Percentiles rank a stretch among this genome's conserved stretches.
Conservation (phyloP, 1,284 basidiomycete genomes). For the Cronartium quercuum region DNA sequence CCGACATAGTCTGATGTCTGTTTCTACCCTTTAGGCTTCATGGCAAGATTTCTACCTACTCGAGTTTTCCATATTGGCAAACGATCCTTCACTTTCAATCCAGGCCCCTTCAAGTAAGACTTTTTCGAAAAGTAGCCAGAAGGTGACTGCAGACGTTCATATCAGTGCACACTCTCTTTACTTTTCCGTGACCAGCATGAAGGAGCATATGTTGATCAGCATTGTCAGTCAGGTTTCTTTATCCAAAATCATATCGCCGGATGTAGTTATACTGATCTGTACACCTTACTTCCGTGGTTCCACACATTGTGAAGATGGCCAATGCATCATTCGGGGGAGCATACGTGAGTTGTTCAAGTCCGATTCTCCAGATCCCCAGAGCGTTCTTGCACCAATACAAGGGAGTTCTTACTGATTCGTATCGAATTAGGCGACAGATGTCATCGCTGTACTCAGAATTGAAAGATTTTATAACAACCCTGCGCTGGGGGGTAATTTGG, state of each 20-base stretch:
- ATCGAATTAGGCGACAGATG: slow-evolving; percentile 14
- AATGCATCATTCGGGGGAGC: slow-evolving; percentile 38
- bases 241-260: neutral
- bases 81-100: slow-evolving; percentile 24
- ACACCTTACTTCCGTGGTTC: neutral
- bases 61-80: neutral
- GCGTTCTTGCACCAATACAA: neutral
- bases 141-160: neutral
- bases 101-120: slow-evolving; percentile 36
- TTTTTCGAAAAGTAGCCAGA: neutral
- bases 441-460: slow-evolving; percentile 27
- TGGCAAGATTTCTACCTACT: slow-evolving; percentile 21
- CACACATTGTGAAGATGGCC: slow-evolving; percentile 9
- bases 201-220: slow-evolving; percentile 37
- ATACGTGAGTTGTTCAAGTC: slow-evolving; percentile 15
- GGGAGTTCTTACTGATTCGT: neutral
- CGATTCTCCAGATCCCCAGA: neutral
- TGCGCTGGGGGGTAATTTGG: slow-evolving; percentile 5
- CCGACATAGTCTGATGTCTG: too few species aligned
- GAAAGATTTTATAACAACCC: slow-evolving; percentile 28
- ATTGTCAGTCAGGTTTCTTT: slow-evolving; percentile 31
- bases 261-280: neutral
- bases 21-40: neutral
- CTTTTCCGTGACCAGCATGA: slow-evolving; percentile 8
- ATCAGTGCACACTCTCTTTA: neutral